Percentiles rank a stretch among this genome's conserved stretches.
These are phyloP conservation scores for Xerocomus spinulosus DNA, from an alignment of 768 basidiomycete genomes.

Conservation along the genomic window DNA sequence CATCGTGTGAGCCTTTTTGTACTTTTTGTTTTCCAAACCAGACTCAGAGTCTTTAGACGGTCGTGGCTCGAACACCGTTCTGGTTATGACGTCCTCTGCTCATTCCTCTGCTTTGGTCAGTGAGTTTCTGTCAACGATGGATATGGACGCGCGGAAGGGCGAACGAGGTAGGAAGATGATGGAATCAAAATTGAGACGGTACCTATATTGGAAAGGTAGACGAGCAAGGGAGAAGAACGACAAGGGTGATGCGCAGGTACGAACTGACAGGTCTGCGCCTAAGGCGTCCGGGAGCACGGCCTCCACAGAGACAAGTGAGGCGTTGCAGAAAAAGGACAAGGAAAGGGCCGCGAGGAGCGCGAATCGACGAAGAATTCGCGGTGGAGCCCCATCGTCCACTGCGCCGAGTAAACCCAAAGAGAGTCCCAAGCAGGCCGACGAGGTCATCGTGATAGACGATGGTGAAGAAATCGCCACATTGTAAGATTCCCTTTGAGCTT, in stretches of 20 bases:
- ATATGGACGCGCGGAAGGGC: slow-evolving; percentile 53
- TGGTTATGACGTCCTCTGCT: slow-evolving; percentile 85
- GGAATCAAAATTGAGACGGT: slow-evolving; percentile 63
- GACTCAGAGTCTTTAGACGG: slow-evolving; percentile 17
- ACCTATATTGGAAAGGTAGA: slow-evolving; percentile 80
- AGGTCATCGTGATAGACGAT: slow-evolving; percentile 18
- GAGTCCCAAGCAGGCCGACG: slow-evolving; percentile 4
- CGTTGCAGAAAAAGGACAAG: slow-evolving; percentile 71
- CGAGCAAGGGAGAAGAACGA: slow-evolving; percentile 23
- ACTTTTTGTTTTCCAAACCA: neutral
- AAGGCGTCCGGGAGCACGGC: slow-evolving; percentile 11
- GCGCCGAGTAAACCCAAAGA: slow-evolving; percentile 9
- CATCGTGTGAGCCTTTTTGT: slow-evolving; percentile 12
- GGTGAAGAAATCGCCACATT: slow-evolving; percentile 48
- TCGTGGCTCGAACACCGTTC: slow-evolving; percentile 67
- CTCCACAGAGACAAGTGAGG: slow-evolving; percentile 52
- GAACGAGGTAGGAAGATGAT: slow-evolving; percentile 72
- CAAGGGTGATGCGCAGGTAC: slow-evolving; percentile 3
- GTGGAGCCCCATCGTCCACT: slow-evolving; percentile 48
- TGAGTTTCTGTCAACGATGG: slow-evolving; percentile 70
- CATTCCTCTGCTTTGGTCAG: slow-evolving; percentile 69
- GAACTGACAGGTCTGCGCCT: slow-evolving; percentile 6
- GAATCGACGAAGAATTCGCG: slow-evolving; percentile 70
- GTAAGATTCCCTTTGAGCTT: slow-evolving; percentile 38
- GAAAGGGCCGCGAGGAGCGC: slow-evolving; percentile 54